phyloP scores from a whole-genome alignment of 805 yeast species.

The Kregervanrija fluxuum region DNA sequence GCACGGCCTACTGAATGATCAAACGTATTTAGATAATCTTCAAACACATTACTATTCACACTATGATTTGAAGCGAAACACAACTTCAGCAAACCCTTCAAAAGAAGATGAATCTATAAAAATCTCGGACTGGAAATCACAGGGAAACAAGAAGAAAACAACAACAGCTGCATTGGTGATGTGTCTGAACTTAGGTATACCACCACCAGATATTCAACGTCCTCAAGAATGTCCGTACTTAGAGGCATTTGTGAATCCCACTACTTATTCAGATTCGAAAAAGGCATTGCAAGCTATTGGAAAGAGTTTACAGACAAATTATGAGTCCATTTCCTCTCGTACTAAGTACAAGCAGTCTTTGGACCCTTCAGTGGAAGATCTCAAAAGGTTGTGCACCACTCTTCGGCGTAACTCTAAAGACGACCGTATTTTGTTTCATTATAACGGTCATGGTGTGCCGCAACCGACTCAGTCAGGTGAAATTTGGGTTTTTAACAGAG shows the following conservation, averaged over 20 bases:
- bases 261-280: slow-evolving; percentile 71
- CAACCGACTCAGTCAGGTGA: slow-evolving; percentile 95
- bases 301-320: slow-evolving; percentile 77
- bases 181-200: slow-evolving; percentile 90
- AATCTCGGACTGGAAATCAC: slow-evolving; percentile 83
- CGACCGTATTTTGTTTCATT: slow-evolving; percentile 87
- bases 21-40: slow-evolving; percentile 21
- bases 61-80: slow-evolving; percentile 87
- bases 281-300: slow-evolving; percentile 91
- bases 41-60: slow-evolving; percentile 38
- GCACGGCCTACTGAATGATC: slow-evolving; percentile 28
- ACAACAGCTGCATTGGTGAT: slow-evolving; percentile 87
- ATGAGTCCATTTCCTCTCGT: slow-evolving; percentile 79
- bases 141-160: slow-evolving; percentile 86
- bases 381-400: slow-evolving; percentile 84
- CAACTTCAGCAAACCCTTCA: slow-evolving; percentile 76
- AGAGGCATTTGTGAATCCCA: slow-evolving; percentile 93
- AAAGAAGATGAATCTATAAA: slow-evolving; percentile 58
- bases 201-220: slow-evolving; percentile 92
- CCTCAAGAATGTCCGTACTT: slow-evolving; percentile 88
- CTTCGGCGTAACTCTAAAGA: slow-evolving; percentile 87
- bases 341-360: slow-evolving; percentile 85
- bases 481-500: slow-evolving; percentile 96
- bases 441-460: slow-evolving; percentile 98
- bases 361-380: slow-evolving; percentile 95